These are phyloP conservation scores for Hanseniaspora uvarum DNA, from an alignment of 1,139 yeast genomes.

Conservation along the genomic window DNA sequence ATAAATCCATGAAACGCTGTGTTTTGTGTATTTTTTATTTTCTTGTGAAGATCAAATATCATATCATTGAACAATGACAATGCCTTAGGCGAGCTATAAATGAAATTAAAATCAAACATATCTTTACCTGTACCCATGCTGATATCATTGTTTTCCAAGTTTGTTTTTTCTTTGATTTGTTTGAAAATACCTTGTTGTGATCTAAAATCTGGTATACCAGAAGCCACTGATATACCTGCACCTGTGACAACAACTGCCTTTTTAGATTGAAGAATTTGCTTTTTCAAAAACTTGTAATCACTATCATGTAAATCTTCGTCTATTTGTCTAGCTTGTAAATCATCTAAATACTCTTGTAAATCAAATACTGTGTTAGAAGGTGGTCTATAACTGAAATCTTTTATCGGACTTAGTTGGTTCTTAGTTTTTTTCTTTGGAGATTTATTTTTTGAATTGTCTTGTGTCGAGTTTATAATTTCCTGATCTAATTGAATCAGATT, in stretches of 20 bases:
- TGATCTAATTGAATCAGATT: slow-evolving; percentile 1
- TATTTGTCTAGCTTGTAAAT: not conserved
- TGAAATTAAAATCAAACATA: slow-evolving; percentile 59
- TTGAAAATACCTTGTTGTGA: slow-evolving; percentile 69
- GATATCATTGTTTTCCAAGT: slow-evolving; percentile 24
- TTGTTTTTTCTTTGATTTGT: slow-evolving; percentile 40
- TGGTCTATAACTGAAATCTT: slow-evolving; percentile 35
- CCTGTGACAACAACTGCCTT: slow-evolving; percentile 57
- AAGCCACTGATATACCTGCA: slow-evolving; percentile 82
- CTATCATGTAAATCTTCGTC: slow-evolving; percentile 30
- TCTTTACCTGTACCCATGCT: slow-evolving; percentile 58
- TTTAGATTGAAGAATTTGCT: slow-evolving; percentile 40
- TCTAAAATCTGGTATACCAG: slow-evolving; percentile 85
- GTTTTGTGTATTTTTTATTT: slow-evolving; percentile 52
- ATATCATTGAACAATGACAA: slow-evolving; percentile 60
- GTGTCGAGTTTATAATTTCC: not conserved
- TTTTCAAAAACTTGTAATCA: slow-evolving; percentile 36
- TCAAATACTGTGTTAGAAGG: slow-evolving; percentile 35
- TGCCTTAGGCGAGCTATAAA: slow-evolving; percentile 57
- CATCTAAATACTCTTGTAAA: slow-evolving; percentile 27
- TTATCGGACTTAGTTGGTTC: slow-evolving; percentile 3
- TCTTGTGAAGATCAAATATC: slow-evolving; percentile 51
- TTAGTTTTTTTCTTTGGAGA: slow-evolving; percentile 33
- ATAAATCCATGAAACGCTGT: slow-evolving; percentile 64
- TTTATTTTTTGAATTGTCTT: not conserved